Percentiles rank a stretch among this genome's conserved stretches.
phyloP scores from a whole-genome alignment of 208 protist genomes.

The Trichomonas vaginalis region DNA sequence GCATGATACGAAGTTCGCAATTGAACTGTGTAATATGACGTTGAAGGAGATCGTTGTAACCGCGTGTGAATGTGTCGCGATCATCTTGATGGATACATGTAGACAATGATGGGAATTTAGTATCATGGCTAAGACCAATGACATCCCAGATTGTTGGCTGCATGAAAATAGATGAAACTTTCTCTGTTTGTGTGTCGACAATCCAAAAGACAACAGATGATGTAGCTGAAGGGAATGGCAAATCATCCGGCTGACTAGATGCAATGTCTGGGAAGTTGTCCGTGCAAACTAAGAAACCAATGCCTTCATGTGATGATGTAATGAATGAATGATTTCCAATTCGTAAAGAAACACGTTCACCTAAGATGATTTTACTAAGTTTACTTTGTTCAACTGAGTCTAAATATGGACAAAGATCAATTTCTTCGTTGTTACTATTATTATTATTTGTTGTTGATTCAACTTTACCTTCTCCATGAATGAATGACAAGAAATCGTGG shows the following conservation, averaged over 20 bases:
- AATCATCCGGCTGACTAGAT: background rate
- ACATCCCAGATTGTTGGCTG: background rate
- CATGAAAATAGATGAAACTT: background rate
- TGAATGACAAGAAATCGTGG: background rate
- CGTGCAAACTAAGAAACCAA: background rate
- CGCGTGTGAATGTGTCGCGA: background rate
- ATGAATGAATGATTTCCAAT: background rate
- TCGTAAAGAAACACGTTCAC: background rate
- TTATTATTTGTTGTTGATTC: too few species aligned
- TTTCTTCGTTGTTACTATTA: background rate
- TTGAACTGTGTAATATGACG: background rate
- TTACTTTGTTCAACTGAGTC: background rate
- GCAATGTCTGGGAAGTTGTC: background rate
- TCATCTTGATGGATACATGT: background rate
- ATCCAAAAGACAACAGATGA: background rate
- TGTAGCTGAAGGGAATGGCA: background rate
- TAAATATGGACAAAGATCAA: background rate
- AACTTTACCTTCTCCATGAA: background rate
- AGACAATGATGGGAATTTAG: background rate
- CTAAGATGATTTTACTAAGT: background rate
- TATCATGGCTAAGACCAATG: background rate
- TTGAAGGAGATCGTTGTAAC: background rate
- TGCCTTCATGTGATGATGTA: background rate
- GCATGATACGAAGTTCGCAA: background rate
- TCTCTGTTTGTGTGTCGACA: background rate